Evolutionary conservation across 1,139 yeast species (phyloP), one percentile per base, ranked within the genome.

Genomic region (Blastobotrys buckinghamii): DNA sequence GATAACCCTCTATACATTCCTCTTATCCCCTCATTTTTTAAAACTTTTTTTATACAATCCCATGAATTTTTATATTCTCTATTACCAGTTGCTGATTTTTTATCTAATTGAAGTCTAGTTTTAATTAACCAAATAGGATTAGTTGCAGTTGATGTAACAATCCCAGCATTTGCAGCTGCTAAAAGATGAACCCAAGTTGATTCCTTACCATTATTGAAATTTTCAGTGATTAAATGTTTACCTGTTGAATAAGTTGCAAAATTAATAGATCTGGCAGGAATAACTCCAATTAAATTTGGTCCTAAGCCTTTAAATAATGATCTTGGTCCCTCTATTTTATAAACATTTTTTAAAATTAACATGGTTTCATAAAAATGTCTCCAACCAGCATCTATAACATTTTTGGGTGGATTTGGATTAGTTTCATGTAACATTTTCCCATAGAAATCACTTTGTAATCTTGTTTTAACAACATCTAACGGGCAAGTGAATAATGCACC

Each of bases 61-160:
- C 83, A 76, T 6, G 96, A 86, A 67, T 85, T 90, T 52, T 76
- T 82, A 66, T 90, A 92, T 56, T 76, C 76, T 54, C 82, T 79
- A 13, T 77, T 75, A 45, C 76, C 75, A 16, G 78, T 68, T 1
- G 59, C 56, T 1, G 59, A 44, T 6, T 66, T 59, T 63, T 82
- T 85, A 65, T 92, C 98, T 50, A 94, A 75, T 63, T 94, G 99
- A 44, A 94, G 75, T 60, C 99, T 76, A 0, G 99, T 94, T 66
- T 94, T 94, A 52, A 94, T 84, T 55, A 94, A 73, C 99, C 99
- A 94, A 50, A 94, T 94, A n/a, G 99, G 99, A 64, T 94, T 94
- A 0, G 99, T 94, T n/a, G 94, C 96, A 0, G 98, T 92, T 3
- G 97, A 84, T 0, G 98, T 94, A 19, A 85, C 94, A 63, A 92